A percentile compares a stretch with the other conserved stretches of the same genome.
Conservation (phyloP, 2,329 filamentous ascomycete genomes). For the Pyricularia sp. region DNA sequence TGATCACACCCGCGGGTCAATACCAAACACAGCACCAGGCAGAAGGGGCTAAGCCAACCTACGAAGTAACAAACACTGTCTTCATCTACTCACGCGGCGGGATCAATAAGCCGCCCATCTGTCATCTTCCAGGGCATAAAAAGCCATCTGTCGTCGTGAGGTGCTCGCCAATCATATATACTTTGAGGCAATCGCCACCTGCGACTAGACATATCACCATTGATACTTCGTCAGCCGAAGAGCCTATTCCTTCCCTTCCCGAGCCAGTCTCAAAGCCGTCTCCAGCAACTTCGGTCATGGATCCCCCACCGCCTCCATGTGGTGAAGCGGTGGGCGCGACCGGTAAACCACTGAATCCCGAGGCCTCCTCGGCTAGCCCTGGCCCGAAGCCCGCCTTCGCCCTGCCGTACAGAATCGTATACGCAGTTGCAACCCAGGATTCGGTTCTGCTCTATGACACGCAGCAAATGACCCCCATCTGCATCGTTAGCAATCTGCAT, state of each 20-base stretch:
- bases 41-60: slow-evolving; percentile 58
- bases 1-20: slow-evolving; percentile 91
- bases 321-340: slow-evolving; percentile 34
- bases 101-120: slow-evolving; percentile 92
- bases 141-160: slow-evolving; percentile 94
- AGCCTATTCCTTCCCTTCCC: slow-evolving; percentile 72
- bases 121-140: slow-evolving; percentile 92
- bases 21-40: slow-evolving; percentile 71
- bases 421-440: slow-evolving; percentile 95
- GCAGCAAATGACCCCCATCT: slow-evolving; percentile 88
- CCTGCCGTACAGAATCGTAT: slow-evolving; percentile 87
- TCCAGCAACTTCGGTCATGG: slow-evolving; percentile 57
- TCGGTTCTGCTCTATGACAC: slow-evolving; percentile 93
- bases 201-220: slow-evolving; percentile 85
- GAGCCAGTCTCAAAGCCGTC: slow-evolving; percentile 65
- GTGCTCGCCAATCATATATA: slow-evolving; percentile 87
- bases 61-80: slow-evolving; percentile 92
- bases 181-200: slow-evolving; percentile 57
- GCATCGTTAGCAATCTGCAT: slow-evolving; percentile 92
- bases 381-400: slow-evolving; percentile 66
- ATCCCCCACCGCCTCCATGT: slow-evolving; percentile 57
- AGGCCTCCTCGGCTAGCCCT: slow-evolving; percentile 39
- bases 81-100: slow-evolving; percentile 96
- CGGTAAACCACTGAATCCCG: slow-evolving; percentile 31
- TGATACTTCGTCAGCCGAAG: slow-evolving; percentile 82